phyloP scores from a whole-genome alignment of 148 eudicot genomes.

The Bassia scoparia region DNA sequence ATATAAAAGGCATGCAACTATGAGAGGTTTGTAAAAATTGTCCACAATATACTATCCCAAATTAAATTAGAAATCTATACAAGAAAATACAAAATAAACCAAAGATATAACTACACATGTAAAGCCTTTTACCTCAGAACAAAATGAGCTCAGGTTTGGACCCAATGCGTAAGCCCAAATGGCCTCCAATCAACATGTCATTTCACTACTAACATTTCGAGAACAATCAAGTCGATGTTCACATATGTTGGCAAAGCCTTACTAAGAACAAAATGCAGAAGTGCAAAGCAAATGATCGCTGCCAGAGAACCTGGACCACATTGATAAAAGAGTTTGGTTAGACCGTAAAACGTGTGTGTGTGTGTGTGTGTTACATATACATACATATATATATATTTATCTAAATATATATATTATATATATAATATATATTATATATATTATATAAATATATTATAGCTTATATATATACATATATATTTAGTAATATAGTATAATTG shows the following conservation, averaged over 20 bases:
- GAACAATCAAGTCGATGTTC: slow-evolving; percentile 35
- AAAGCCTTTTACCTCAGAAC: slow-evolving; percentile 54
- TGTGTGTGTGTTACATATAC: too few species aligned
- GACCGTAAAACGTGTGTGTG: too few species aligned
- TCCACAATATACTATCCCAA: background rate
- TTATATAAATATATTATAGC: too few species aligned
- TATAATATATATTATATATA: too few species aligned
- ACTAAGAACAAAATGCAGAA: slow-evolving; percentile 62
- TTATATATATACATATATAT: too few species aligned
- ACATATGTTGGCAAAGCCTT: slow-evolving; percentile 50
- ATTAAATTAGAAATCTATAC: background rate
- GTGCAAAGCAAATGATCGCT: slow-evolving; percentile 81
- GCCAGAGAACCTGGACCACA: slow-evolving; percentile 67
- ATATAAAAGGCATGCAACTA: too few species aligned
- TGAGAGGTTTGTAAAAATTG: background rate
- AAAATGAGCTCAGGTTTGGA: slow-evolving; percentile 92
- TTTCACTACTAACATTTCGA: slow-evolving; percentile 19
- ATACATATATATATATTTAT: too few species aligned
- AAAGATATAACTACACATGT: background rate
- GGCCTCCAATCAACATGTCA: slow-evolving; percentile 64
- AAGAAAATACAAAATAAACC: background rate
- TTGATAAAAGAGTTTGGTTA: slow-evolving; percentile 6
- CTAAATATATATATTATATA: too few species aligned
- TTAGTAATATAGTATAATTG: too few species aligned
- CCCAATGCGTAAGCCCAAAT: slow-evolving; percentile 94